Base-by-base conservation (phyloP, 2,329 filamentous ascomycete species). In the Didymella pomorum region DNA sequence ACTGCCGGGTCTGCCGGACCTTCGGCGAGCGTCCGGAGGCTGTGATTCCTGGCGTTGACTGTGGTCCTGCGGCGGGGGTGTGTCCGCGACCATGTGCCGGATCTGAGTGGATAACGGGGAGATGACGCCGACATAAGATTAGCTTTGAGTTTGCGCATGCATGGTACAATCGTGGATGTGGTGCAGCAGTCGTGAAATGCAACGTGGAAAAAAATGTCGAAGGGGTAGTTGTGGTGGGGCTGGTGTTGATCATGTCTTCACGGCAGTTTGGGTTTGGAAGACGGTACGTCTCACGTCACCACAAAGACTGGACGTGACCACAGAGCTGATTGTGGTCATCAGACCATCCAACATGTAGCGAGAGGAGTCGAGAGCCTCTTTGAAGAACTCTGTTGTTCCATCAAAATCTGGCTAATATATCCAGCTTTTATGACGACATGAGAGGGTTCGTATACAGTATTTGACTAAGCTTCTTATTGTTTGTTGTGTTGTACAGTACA, bases 11-110 rank as follows among this genome's bases (percentile, higher is more conserved):
- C 43, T 58, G 31, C 44, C 48, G 55, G 43, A 4, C 35, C 55
- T 52, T 52, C 55, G 55, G 55, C 43, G 48, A 52, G 43, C 43
- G 42, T 52, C 55, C 55, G 55, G 28, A n/a, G 28, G 43, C 55
- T 58, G 43, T 58, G 55, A 52, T 49, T 58, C 37, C 55, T 58
- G 49, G 23, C 39, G 8, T 28, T 42, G 31, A 8, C 16, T 37
- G 28, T 8, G 31, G 43, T 53, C 29, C 39, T 58, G 39, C 45
- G 18, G 45, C 39, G 56, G 50, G 56, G 37, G 44, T n/a, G 28
- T 41, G 37, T 58, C 55, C 55, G 55, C 52, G n/a, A 57, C 23
- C 29, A 25, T 46, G 54, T 23, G 37, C 48, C 43, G 49, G 28
- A 50, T 33, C 20, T 41, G 20, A 51, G 56, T 58, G 56, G 50